phyloP scores from a whole-genome alignment of 2,329 filamentous ascomycete genomes.

The Colletotrichum tofieldiae region DNA sequence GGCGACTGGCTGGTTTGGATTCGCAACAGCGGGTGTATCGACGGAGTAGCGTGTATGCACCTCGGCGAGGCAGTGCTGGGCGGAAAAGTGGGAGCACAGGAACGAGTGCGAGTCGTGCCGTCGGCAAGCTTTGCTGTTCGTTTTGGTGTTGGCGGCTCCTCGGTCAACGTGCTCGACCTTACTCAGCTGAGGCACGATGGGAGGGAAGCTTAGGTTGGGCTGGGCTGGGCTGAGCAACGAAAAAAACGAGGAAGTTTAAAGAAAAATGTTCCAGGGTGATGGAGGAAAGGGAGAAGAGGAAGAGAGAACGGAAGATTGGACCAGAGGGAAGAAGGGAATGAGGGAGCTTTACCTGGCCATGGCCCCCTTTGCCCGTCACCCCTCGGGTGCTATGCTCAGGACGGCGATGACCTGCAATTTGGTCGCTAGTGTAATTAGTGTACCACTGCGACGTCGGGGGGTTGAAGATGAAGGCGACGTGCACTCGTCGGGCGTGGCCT shows the following conservation, averaged over 20 bases:
- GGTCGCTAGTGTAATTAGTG: constrained; percentile 6
- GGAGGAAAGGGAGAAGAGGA: not conserved
- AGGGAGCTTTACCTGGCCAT: constrained; percentile 3
- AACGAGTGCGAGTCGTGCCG: constrained; percentile 36
- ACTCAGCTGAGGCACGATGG: not conserved
- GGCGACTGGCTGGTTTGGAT: constrained; percentile 1
- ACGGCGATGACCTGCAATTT: not conserved
- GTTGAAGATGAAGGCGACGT: not conserved
- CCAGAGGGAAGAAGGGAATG: not conserved
- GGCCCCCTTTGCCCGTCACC: not conserved
- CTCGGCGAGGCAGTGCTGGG: constrained; percentile 35
- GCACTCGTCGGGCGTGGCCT: constrained; percentile 1
- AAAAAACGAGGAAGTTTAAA: not conserved
- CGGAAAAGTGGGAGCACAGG: constrained; percentile 38
- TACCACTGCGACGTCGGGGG: not conserved
- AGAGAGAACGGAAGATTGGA: not conserved
- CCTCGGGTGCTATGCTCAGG: not conserved
- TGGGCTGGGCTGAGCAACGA: not conserved
- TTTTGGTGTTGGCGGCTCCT: not conserved
- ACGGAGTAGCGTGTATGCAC: constrained; percentile 26
- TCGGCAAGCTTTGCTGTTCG: not conserved
- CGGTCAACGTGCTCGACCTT: not conserved
- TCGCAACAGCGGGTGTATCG: constrained; percentile 34
- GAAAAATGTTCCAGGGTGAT: not conserved
- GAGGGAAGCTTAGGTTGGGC: not conserved